Percentiles rank a stretch among this genome's conserved stretches.
These are phyloP conservation scores for Termitomyces sp. DNA, from an alignment of 768 basidiomycete genomes.

Conservation along the genomic window DNA sequence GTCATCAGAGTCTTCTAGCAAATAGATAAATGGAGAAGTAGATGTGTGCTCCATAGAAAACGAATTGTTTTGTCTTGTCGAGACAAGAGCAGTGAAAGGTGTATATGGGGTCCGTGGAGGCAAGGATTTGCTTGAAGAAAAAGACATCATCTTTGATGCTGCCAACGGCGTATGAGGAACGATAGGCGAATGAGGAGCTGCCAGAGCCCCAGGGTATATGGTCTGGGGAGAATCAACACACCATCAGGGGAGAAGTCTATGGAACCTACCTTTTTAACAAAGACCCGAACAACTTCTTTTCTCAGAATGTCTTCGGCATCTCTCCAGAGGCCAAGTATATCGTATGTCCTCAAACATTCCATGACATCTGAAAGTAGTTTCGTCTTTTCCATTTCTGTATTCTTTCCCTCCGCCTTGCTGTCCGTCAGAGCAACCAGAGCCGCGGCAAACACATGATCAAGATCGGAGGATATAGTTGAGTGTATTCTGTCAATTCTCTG, in stretches of 20 bases:
- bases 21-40: constrained; percentile 36
- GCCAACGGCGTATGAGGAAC: constrained; percentile 74
- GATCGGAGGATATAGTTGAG: constrained; percentile 79
- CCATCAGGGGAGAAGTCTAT: neutral
- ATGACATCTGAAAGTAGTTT: constrained; percentile 64
- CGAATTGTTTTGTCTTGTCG: constrained; percentile 32
- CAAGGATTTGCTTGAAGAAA: constrained; percentile 22
- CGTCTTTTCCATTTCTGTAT: constrained; percentile 60
- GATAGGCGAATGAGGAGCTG: constrained; percentile 68
- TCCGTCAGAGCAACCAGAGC: constrained; percentile 52
- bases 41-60: constrained; percentile 22
- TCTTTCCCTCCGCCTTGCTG: constrained; percentile 43
- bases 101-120: constrained; percentile 47
- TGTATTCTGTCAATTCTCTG: constrained; percentile 82
- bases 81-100: constrained; percentile 49
- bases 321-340: constrained; percentile 74
- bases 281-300: constrained; percentile 65
- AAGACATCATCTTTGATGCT: constrained; percentile 23
- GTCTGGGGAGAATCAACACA: constrained; percentile 42
- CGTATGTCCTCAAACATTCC: constrained; percentile 80
- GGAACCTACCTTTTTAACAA: constrained; percentile 68
- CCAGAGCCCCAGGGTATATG: constrained; percentile 67
- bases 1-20: constrained; percentile 65
- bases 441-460: constrained; percentile 76
- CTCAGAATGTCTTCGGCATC: constrained; percentile 88